Evolutionary conservation across 2,329 filamentous ascomycete species (phyloP), one percentile per base, ranked within the genome.

Genomic region (Fusarium lateritium): DNA sequence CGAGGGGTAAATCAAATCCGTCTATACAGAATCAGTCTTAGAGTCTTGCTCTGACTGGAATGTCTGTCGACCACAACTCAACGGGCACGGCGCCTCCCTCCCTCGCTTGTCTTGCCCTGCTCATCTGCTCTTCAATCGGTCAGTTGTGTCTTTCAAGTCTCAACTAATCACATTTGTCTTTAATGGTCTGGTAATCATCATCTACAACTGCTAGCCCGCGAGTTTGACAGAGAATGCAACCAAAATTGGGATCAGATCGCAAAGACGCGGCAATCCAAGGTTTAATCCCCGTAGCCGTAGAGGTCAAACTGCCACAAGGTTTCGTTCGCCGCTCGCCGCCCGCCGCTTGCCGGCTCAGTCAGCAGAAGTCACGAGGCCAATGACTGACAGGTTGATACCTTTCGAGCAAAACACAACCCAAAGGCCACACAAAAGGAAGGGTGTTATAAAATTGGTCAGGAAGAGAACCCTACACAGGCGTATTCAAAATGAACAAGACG

Each of bases 81-180:
- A 70, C 66, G 62, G 59, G 60, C 54, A 70, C 62, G 62, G 71
- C 68, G 63, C 61, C 62, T 70, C 65, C 65, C 57, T 72, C 59
- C 51, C 45, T 58, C 52, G 47, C 56, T 26, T 61, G 52, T 46
- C 39, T 66, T 45, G 40, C 55, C 42, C 36, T 34, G 45, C 19
- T 13, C 24, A 6, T 46, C 31, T 53, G 38, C 21, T 45, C 22
- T 39, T 56, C 26, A 38, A 24, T 22, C 24, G 13, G 33, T 17
- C 26, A 22, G 24, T n/a, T 44, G 34, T 49, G 36, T 36, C 26
- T 55, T 55, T 28, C 46, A 34, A 13, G 9, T 3, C 28, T 31
- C 28, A 31, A 4, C 5, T 11, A 31, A 31, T 31, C 28, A 31
- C 28, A 31, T 31, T 31, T 31, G 28, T 31, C 28, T 31, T 31